Evolutionary conservation across 768 basidiomycete species (phyloP), one percentile per base, ranked within the genome.

Genomic region (Mycena capillaripes): DNA sequence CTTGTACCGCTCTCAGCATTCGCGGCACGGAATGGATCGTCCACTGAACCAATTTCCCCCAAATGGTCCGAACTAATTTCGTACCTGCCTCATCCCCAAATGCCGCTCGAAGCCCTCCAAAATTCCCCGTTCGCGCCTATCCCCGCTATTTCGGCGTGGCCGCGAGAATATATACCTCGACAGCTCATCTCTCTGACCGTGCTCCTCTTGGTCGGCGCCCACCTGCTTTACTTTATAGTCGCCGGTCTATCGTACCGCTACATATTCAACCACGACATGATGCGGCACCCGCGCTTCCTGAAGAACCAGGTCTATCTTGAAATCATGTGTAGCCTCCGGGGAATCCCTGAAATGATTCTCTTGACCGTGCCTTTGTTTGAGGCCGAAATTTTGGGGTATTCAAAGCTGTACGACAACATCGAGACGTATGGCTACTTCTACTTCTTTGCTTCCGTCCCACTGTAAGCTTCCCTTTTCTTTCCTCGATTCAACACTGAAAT

Each of bases 251-350:
- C 96, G 1, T 99, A 95, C 84, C 82, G 82, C 48, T 92, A 87
- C 82, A 90, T 99, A 69, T 99, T 98, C 89, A 96, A 99, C 83
- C 93, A 94, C 78, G 94, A 93, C 23, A 98, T 94, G 96, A 97
- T 94, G 93, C 87, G 89, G 34, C 98, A 99, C 83, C 98, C 98
- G 0, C 90, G 94, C 40, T 99, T 97, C 84, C 85, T 98, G 53
- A 93, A 95, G 78, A 90, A 97, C 78, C 98, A 99, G 81, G 89
- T 94, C 73, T 87, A 83, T 73, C 81, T 86, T 14, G 98, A 99
- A 84, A 99, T 99, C 70, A 82, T 86, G 71, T 82, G 79, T 69
- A 94, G 93, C 70, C 68, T 98, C 60, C 84, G 86, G 40, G 92
- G 95, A 0, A 97, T 97, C 79, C 97, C 97, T 0, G 82, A 79